Percentiles rank a stretch among this genome's conserved stretches.
Conservation (phyloP, 768 basidiomycete species). For the Suillus plorans region DNA sequence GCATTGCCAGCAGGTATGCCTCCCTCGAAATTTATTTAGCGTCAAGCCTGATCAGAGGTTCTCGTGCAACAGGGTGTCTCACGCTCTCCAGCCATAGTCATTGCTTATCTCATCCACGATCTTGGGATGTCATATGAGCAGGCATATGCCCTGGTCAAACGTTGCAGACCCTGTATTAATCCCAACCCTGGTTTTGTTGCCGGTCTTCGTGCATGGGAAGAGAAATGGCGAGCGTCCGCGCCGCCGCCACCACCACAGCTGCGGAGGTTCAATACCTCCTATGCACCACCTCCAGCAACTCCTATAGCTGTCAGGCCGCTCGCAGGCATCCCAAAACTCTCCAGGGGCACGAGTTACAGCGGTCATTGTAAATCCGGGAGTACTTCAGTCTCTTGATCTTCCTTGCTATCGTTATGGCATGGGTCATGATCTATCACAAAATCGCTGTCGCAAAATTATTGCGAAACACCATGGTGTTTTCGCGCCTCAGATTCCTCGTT, state of each 20-base stretch:
- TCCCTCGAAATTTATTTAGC: background rate
- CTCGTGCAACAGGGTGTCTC: slow-evolving; percentile 60
- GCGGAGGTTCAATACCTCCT: slow-evolving; percentile 31
- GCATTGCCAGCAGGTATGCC: slow-evolving; percentile 77
- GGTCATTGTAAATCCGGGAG: slow-evolving; percentile 3
- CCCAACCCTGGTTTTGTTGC: slow-evolving; percentile 77
- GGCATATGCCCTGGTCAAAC: slow-evolving; percentile 58
- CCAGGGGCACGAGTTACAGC: slow-evolving; percentile 27
- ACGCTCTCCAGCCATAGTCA: slow-evolving; percentile 73
- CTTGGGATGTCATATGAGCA: slow-evolving; percentile 72
- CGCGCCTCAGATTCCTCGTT: background rate
- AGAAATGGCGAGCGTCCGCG: slow-evolving; percentile 24
- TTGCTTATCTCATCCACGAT: slow-evolving; percentile 78
- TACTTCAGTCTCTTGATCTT: slow-evolving; percentile 1
- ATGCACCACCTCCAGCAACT: slow-evolving; percentile 3
- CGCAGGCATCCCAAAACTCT: slow-evolving; percentile 10
- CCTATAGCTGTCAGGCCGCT: background rate
- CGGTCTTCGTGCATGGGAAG: slow-evolving; percentile 60
- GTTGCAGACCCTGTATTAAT: slow-evolving; percentile 69
- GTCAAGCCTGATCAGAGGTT: background rate
- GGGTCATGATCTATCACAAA: background rate
- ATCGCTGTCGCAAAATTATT: background rate
- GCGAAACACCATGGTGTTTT: background rate
- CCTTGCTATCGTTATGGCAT: background rate
- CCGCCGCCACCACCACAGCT: slow-evolving; percentile 21